Base-by-base conservation (phyloP, 768 basidiomycete species). In the Wakefieldia striispora region DNA sequence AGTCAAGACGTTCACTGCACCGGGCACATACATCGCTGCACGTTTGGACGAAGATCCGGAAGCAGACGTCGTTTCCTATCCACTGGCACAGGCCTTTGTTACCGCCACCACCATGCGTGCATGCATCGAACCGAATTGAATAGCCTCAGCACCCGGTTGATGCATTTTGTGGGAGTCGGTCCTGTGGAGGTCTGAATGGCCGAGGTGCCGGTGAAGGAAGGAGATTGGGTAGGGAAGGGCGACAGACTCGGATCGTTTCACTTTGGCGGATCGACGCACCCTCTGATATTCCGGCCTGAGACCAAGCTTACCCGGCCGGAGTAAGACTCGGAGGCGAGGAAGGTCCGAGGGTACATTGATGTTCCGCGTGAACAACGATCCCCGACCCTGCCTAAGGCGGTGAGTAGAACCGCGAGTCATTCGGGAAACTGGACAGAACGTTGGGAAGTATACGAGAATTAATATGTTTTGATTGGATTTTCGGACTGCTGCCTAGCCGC, bases 151-250 rank as follows among this genome's bases (percentile, higher is more conserved):
- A 79, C 84, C 36, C 82, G 83, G 3, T 53, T 84, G 36, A 71
- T 83, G 72, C 76, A 73, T 49, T 82, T 84, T 63, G 68, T 86
- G 3, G 81, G 64, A 0, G 72, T 85, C 9, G 83, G 83, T 0
- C 82, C 86, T 72, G 70, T 71, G 1, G 83, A 86, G 62, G 73
- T 85, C 1, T 84, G 80, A 24, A 83, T 80, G n/a, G 79, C 77
- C 51, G 73, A 77, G 53, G 57, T 75, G 19, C 75, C 66, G 1
- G 82, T 83, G 17, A 65, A 63, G 58, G 68, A 61, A 13, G 77
- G 78, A 0, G 61, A 82, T 23, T 49, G 51, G 37, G 62, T 84
- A 19, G 67, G 64, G 47, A 77, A 76, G 53, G 82, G 85, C 2
- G 77, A 84, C 27, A 64, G 83, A 58, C 50, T 82, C 0, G 84